Base-by-base conservation (phyloP, 2,329 filamentous ascomycete genomes). In the Rutstroemia sp. region DNA sequence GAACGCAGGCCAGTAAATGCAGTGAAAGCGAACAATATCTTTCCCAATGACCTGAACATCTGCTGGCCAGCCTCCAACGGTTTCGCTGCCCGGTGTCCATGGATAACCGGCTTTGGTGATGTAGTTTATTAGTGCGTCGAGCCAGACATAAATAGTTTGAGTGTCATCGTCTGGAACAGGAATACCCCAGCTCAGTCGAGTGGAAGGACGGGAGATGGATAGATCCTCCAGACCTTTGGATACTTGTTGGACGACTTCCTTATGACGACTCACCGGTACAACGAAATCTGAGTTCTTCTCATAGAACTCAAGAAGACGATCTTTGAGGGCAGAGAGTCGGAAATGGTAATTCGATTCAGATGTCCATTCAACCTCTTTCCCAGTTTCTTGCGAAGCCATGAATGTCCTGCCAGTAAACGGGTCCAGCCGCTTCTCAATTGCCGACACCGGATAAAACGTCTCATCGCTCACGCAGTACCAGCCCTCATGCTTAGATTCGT, bases 401-500 rank as follows among this genome's bases (percentile, higher is more conserved):
- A 88, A 84, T 66, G 89, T 92, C 63, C 84, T 81, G 3, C 94
- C 94, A 0, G 91, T 96, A 47, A 84, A 78, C 5, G 90, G 88
- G 62, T 92, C 87, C 39, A 94, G 74, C 51, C 84, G 81, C 45
- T 86, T 80, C 66, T 90, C 83, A 25, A 97, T 83, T 66, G 84
- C 76, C 6, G 83, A 82, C 53, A 86, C 80, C 0, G 92, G 90
- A 69, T 96, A 97, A 72, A 95, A 99, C 41, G 92, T 92, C 77
- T 99, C 94, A 70, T 99, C 94, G 70, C 89, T 91, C 54, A 99
- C 87, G 56, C 88, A 94, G 71, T 99, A 99, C 94, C 94, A 99
- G 1, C 94, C 94, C 68, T 90, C 83, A 66, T 97, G 94, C 64
- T 87, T 89, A 10, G 84, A 83, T 66, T 88, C 84, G 72, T 96